Conservation (phyloP, 1,139 yeast species). For the Kodamaea suecica region DNA sequence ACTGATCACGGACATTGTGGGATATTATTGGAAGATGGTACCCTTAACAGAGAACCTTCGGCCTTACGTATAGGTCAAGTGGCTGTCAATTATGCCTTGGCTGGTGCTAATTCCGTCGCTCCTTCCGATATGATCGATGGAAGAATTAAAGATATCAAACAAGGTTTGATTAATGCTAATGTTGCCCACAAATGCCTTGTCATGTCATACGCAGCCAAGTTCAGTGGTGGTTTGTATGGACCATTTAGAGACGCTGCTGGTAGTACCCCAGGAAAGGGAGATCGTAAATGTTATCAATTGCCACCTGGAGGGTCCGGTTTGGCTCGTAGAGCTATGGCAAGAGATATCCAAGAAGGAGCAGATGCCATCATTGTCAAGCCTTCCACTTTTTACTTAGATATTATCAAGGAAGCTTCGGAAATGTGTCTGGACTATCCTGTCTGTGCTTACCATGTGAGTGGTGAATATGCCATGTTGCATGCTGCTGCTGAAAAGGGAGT, state of each 20-base stretch:
- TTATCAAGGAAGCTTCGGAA: conserved; percentile 82
- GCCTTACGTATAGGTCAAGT: conserved; percentile 89
- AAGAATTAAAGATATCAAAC: conserved; percentile 81
- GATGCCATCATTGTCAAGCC: conserved; percentile 96
- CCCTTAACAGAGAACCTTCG: conserved; percentile 70
- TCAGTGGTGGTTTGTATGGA: conserved; percentile 87
- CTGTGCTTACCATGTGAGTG: conserved; percentile 95
- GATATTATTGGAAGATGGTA: conserved; percentile 78
- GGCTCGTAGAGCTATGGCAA: conserved; percentile 83
- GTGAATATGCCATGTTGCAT: conserved; percentile 96
- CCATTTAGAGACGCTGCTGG: conserved; percentile 99
- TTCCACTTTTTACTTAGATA: conserved; percentile 91
- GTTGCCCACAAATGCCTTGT: conserved; percentile 85
- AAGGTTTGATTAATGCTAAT: conserved; percentile 77
- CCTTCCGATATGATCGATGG: conserved; percentile 99
- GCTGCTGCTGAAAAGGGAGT: conserved; percentile 98
- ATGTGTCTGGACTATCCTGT: conserved; percentile 83
- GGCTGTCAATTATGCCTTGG: conserved; percentile 91
- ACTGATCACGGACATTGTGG: conserved; percentile 99
- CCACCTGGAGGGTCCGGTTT: conserved; percentile 93
- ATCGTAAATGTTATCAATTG: conserved; percentile 87
- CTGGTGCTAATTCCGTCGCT: conserved; percentile 95
- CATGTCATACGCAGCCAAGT: conserved; percentile 93
- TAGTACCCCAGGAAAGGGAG: conserved; percentile 85
- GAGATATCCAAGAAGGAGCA: conserved; percentile 91